Base-by-base conservation (phyloP, 1,139 yeast genomes). In the Yamadazyma blattariae region DNA sequence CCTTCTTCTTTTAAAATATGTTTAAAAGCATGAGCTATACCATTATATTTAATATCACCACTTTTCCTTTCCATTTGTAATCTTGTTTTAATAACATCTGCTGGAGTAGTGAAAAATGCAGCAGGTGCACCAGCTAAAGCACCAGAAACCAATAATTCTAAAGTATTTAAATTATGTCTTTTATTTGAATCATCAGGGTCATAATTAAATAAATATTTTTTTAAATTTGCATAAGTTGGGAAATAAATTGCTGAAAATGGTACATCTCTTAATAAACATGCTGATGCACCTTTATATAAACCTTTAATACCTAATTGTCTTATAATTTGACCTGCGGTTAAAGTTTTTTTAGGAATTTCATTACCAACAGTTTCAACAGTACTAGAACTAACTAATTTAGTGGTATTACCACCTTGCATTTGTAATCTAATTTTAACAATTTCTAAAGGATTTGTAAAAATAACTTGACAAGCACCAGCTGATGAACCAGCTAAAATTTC, bases 81-180 rank as follows among this genome's bases (percentile, higher is more conserved):
- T 62, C 97, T 82, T 7, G 98, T 92, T 67, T 92, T 92, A 52
- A 92, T 86, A 35, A 92, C 98, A 71, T 90, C 97, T 47, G 89
- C 90, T 2, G 97, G 97, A 1, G 97, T 90, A 4, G 97, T 90
- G 51, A 90, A 70, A 59, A 85, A 90, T 5, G 98, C 98, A 25
- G 97, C 95, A 10, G 98, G 98, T 65, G 95, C 89, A 57, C 98
- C 98, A 15, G 98, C 97, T 50, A 90, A 61, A 10, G 96, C 97
- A 62, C 98, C 98, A 44, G 95, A 79, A 13, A 78, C 60, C 45
- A 92, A 75, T 49, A 92, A 68, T 61, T 92, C 95, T 82, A 90
- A 81, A 18, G 95, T 77, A 44, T 79, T 79, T 42, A 92, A 74
- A 33, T 45, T 52, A 37, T 69, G 73, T 47, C 73, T 68, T 50